These are phyloP conservation scores for Pythium rishiriense DNA, from an alignment of 352 stramenopile genomes.

Conservation along the genomic window DNA sequence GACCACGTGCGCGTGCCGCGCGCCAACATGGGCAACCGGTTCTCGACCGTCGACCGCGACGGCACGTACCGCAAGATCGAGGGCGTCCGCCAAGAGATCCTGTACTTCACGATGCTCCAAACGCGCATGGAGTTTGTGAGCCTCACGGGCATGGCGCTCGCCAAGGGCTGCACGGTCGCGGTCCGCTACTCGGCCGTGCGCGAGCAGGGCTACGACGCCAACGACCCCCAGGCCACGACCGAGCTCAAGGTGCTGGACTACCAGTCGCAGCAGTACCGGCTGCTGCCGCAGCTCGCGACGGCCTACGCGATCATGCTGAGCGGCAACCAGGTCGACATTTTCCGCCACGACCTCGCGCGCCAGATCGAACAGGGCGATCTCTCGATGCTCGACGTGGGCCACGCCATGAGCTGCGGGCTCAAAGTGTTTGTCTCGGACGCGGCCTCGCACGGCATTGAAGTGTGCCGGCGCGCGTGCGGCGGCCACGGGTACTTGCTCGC, in stretches of 20 bases:
- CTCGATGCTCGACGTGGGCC: conserved; percentile 47
- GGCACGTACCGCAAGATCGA: conserved; percentile 68
- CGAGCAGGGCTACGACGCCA: conserved; percentile 80
- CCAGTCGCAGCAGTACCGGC: conserved; percentile 93
- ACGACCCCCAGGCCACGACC: conserved; percentile 42
- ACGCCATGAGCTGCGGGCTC: conserved; percentile 64
- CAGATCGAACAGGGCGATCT: conserved; percentile 45
- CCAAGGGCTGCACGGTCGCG: conserved; percentile 90
- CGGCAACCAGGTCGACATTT: conserved; percentile 54
- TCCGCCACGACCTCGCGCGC: conserved; percentile 39
- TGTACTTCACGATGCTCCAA: conserved; percentile 85
- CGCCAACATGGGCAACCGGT: conserved; percentile 67
- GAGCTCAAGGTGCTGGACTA: conserved; percentile 95
- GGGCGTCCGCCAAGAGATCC: conserved; percentile 44
- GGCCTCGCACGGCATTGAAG: conserved; percentile 50
- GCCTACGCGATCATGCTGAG: conserved; percentile 90
- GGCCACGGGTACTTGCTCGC: conserved; percentile 93
- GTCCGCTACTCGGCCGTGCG: conserved; percentile 95
- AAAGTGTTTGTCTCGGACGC: conserved; percentile 62
- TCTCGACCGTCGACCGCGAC: conserved; percentile 48
- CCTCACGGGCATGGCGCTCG: conserved; percentile 53
- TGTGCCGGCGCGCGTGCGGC: conserved; percentile 77
- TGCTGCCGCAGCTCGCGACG: conserved; percentile 90
- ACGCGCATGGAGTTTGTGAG: conserved; percentile 72
- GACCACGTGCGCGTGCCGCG: conserved; percentile 59